A percentile compares a stretch with the other conserved stretches of the same genome.
These are phyloP conservation scores for Halteria grandinella DNA, from an alignment of 73 alveolate genomes.

Conservation along the genomic window DNA sequence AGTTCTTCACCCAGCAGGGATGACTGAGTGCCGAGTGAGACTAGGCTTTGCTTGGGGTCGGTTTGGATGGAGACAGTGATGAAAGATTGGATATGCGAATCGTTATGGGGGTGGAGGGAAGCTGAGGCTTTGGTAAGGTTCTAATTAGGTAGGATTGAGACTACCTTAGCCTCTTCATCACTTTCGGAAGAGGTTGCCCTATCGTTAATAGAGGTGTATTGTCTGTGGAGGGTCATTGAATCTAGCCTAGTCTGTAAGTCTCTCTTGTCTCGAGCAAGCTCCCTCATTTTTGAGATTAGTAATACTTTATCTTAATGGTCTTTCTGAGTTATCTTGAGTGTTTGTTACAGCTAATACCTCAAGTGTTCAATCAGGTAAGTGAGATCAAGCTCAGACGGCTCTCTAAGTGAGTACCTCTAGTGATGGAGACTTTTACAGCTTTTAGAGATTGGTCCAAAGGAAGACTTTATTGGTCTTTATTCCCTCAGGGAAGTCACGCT, in stretches of 20 bases:
- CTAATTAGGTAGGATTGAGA: neutral
- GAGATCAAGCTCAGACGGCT: neutral
- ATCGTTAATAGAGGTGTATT: neutral
- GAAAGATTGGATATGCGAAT: too few relatives aligned
- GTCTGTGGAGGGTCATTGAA: neutral
- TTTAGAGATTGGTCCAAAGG: neutral
- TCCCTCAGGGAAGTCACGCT: neutral
- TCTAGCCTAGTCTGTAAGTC: neutral
- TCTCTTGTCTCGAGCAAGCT: neutral
- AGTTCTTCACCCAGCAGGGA: too few relatives aligned
- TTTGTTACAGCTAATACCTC: neutral
- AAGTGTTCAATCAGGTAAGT: neutral
- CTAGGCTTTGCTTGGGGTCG: too few relatives aligned
- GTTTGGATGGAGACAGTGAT: too few relatives aligned
- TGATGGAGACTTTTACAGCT: neutral
- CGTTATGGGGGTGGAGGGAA: neutral
- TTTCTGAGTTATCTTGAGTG: conserved; percentile 5
- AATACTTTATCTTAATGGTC: conserved; percentile 25
- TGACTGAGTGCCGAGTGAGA: too few relatives aligned
- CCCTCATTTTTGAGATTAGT: neutral
- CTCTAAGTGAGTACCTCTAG: neutral
- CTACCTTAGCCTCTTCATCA: neutral
- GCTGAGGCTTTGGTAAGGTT: neutral
- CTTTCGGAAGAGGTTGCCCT: neutral
- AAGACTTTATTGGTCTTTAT: neutral